Percentiles rank a stretch among this genome's conserved stretches.
These are phyloP conservation scores for Epichloe gansuensis DNA, from an alignment of 2,329 filamentous ascomycete species.

Conservation along the genomic window DNA sequence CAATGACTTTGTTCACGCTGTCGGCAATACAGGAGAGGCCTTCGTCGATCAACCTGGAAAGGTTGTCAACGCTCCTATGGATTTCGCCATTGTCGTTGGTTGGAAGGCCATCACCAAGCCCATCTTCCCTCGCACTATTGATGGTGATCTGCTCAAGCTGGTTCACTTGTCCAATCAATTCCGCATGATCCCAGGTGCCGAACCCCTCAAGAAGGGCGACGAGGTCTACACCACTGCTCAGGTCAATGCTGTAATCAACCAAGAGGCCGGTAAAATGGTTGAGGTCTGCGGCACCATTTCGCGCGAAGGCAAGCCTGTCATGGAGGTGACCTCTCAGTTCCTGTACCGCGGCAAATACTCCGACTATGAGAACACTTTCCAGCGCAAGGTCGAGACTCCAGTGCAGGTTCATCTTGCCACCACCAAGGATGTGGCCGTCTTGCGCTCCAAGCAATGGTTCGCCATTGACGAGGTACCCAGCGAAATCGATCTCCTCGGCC, in stretches of 20 bases:
- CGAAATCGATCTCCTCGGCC: constrained; percentile 76
- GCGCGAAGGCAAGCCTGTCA: constrained; percentile 70
- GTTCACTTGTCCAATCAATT: constrained; percentile 96
- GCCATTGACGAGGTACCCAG: constrained; percentile 55
- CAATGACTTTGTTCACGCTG: constrained; percentile 97
- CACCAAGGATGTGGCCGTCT: constrained; percentile 81
- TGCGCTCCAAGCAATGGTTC: constrained; percentile 98
- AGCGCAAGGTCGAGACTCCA: constrained; percentile 89
- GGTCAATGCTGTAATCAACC: constrained; percentile 95
- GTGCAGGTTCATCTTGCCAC: constrained; percentile 84
- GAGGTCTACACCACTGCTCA: constrained; percentile 84
- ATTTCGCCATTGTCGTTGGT: constrained; percentile 94
- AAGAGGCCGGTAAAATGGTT: constrained; percentile 98
- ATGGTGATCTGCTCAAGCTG: constrained; percentile 89
- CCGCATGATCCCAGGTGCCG: constrained; percentile 92
- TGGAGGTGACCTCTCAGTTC: constrained; percentile 99
- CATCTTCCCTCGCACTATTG: constrained; percentile 93
- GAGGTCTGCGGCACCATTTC: constrained; percentile 97
- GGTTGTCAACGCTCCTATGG: constrained; percentile 91
- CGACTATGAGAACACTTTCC: constrained; percentile 97
- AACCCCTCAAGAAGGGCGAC: constrained; percentile 92
- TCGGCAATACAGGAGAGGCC: constrained; percentile 93
- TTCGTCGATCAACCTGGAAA: constrained; percentile 95
- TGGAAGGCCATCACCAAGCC: constrained; percentile 99
- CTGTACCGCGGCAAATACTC: constrained; percentile 85